Base-by-base conservation (phyloP, 805 yeast species). In the Myxozyma sirexii region DNA sequence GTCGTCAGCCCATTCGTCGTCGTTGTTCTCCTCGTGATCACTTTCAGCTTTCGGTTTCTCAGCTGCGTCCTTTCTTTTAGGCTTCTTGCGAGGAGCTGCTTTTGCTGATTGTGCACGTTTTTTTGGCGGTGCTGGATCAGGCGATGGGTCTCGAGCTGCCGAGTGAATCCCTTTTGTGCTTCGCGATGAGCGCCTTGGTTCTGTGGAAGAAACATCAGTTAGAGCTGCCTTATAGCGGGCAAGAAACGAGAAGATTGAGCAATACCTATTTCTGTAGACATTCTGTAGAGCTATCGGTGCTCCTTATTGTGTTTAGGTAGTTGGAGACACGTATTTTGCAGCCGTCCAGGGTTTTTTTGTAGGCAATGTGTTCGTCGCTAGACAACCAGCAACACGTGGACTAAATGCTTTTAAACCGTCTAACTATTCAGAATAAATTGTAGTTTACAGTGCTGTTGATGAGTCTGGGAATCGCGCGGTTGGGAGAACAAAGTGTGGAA, bases 171-270 rank as follows among this genome's bases (percentile, higher is more conserved):
- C 79, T 55, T 73, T 76, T 8, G 74, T 77, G 27, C 75, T 57
- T 54, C 80, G 68, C 4, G 77, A 56, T 4, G 80, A 76, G 35
- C 80, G 71, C 31, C 80, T 74, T 38, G 75, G 65, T 44, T 56
- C 69, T 45, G 46, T 26, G 17, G 10, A 15, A 3, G 8, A 19
- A 13, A 1, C 43, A 21, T 21, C 8, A 52, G 47, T 24, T 48
- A 21, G 12, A 42, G 17, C 24, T n/a, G n/a, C n/a, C n/a, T n/a
- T n/a, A 35, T 15, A 26, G 10, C 29, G 21, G 13, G 31, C 10
- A 15, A n/a, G 54, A 2, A 49, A 13, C 2, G 15, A 15, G 12
- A 6, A 26, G n/a, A 33, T 15, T 21, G 7, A 10, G 23, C 15
- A 6, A 17, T 35, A 31, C 39, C 48, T 43, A 35, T 1, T 49